Evolutionary conservation across 2,329 filamentous ascomycete genomes (phyloP), one percentile per base, ranked within the genome.

Genomic region (Phialemonium atrogriseum): DNA sequence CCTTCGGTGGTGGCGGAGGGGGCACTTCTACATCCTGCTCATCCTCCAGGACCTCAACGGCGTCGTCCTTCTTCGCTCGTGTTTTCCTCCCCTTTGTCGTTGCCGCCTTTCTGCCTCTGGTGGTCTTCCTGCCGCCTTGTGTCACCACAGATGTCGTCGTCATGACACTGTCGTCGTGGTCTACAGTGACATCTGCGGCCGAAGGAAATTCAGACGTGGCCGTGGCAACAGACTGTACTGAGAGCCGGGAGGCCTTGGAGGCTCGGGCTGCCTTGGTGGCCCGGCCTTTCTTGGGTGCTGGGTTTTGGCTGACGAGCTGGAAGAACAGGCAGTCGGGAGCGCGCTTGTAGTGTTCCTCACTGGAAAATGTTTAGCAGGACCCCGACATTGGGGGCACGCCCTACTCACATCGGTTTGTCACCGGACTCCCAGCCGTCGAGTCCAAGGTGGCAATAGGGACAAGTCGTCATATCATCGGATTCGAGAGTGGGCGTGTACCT

Each of bases 371-470:
- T 36, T 26, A 20, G 10, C 20, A 11, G 3, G 4, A 23, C 20
- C 28, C 4, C 27, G 14, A 18, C 13, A 11, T 5, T 17, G 10
- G 10, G 5, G 10, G 7, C 10, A 4, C 5, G 4, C 7, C 7
- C 12, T 37, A 59, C 81, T 59, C 55, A 87, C 78, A 82, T 73
- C 39, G 91, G 91, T 51, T 94, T 85, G 54, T 98, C 91, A 37
- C 80, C 79, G 2, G 82, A 80, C 51, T 96, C 91, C 91, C 93
- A 98, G 6, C 87, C 87, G 55, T 96, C 89, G 9, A 98, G 70
- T 9, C 82, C 86, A 11, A 96, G 62, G 35, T 83, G 77, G 61
- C 91, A 98, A 59, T 96, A 95, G 17, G 84, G 72, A 53, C 91
- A 98, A 9, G 83, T 91, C 8, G 85, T 84, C 61, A 89, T 84